Conservation (phyloP, 148 eudicot species). For the Amaranthus hypochondriacus region DNA sequence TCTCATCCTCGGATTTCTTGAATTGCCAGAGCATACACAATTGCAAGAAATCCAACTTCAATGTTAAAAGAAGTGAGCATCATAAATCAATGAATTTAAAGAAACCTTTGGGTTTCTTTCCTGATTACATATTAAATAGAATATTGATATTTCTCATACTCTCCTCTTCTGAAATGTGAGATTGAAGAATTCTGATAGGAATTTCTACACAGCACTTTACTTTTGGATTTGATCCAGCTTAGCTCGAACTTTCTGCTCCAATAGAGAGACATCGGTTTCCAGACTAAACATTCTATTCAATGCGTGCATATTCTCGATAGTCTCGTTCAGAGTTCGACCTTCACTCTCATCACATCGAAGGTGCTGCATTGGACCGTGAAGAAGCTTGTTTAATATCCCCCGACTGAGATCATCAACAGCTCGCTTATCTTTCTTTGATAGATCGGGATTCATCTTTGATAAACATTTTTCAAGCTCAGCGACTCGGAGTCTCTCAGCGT, state of each 20-base stretch:
- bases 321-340: constrained; percentile 69
- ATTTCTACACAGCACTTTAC: constrained; percentile 27
- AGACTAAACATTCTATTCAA: constrained; percentile 90
- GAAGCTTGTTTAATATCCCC: constrained; percentile 83
- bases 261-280: constrained; percentile 76
- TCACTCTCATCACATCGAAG: constrained; percentile 93
- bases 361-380: constrained; percentile 96
- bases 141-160: not conserved
- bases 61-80: constrained; percentile 20
- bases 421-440: constrained; percentile 59
- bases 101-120: constrained; percentile 14
- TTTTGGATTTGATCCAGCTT: constrained; percentile 79
- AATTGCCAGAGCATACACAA: constrained; percentile 19
- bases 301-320: constrained; percentile 93
- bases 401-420: constrained; percentile 87
- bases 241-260: constrained; percentile 91
- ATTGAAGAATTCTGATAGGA: constrained; percentile 16
- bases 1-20: constrained; percentile 21
- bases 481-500: constrained; percentile 78
- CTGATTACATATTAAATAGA: constrained; percentile 20
- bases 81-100: constrained; percentile 27
- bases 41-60: constrained; percentile 20
- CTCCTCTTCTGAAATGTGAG: constrained; percentile 38
- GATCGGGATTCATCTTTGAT: constrained; percentile 70
- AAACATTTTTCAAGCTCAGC: constrained; percentile 85